phyloP scores from a whole-genome alignment of 768 basidiomycete genomes.

The Tulasnella sp. region DNA sequence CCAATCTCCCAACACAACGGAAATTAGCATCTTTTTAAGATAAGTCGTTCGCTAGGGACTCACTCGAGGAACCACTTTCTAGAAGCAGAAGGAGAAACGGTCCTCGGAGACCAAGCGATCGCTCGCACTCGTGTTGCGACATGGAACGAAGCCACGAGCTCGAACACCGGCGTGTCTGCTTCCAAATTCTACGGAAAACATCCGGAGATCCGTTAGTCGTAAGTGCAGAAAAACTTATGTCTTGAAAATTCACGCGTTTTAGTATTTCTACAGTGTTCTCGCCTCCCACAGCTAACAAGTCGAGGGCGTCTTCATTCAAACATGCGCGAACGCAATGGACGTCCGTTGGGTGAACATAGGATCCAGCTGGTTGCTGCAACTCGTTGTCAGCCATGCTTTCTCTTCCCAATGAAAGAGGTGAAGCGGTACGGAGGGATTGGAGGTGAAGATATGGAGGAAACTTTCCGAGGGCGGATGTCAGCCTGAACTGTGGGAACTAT shows the following conservation, averaged over 20 bases:
- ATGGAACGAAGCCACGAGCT: slow-evolving; percentile 55
- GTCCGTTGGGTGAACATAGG: slow-evolving; percentile 35
- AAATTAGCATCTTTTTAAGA: slow-evolving; percentile 2
- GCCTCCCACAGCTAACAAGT: slow-evolving; percentile 62
- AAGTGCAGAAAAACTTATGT: background rate
- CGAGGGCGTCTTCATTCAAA: slow-evolving; percentile 47
- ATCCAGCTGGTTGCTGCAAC: too few relatives aligned
- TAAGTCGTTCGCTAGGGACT: slow-evolving; percentile 22
- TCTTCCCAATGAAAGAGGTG: too few relatives aligned
- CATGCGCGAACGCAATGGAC: slow-evolving; percentile 43
- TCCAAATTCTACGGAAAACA: slow-evolving; percentile 25
- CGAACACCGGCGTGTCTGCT: slow-evolving; percentile 32
- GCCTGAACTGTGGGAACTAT: too few relatives aligned
- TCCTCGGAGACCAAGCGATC: slow-evolving; percentile 62
- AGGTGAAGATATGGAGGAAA: too few relatives aligned
- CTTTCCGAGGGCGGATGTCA: too few relatives aligned
- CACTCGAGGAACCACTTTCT: slow-evolving; percentile 66
- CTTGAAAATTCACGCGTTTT: slow-evolving; percentile 22
- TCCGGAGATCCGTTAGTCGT: background rate
- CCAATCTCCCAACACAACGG: slow-evolving; percentile 36
- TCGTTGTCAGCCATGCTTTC: too few relatives aligned
- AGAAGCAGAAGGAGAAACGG: slow-evolving; percentile 44
- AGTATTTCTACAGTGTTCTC: slow-evolving; percentile 61
- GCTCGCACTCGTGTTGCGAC: slow-evolving; percentile 59
- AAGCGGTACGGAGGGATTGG: too few relatives aligned